Percentiles rank a stretch among this genome's conserved stretches.
Evolutionary conservation across 148 eudicot genomes (phyloP).

Genomic region (Bassia scoparia): DNA sequence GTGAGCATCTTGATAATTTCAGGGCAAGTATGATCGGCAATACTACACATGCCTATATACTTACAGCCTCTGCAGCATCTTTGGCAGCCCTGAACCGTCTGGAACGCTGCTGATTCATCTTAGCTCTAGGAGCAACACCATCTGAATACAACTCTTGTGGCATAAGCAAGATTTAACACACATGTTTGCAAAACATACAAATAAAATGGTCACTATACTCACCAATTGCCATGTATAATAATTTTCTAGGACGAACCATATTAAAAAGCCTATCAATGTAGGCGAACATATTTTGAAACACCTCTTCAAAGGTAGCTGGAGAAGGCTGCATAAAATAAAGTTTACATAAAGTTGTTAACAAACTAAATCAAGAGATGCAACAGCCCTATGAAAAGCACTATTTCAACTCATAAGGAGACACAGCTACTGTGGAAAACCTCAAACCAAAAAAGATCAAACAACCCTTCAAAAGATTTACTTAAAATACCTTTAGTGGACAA

Average conservation of each 20-base stretch:
- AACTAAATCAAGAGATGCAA: background rate
- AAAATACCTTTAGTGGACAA: background rate
- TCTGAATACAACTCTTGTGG: constrained; percentile 40
- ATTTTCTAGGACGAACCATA: constrained; percentile 95
- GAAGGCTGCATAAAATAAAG: constrained; percentile 62
- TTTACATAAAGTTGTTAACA: background rate
- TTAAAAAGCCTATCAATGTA: constrained; percentile 91
- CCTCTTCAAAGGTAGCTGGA: constrained; percentile 87
- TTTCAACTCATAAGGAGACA: background rate
- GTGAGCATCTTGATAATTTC: constrained; percentile 9
- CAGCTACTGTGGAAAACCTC: background rate
- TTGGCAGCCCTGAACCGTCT: constrained; percentile 98
- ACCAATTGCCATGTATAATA: constrained; percentile 98
- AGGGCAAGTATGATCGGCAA: background rate
- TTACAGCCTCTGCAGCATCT: constrained; percentile 93
- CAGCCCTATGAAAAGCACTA: background rate
- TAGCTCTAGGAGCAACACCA: constrained; percentile 99
- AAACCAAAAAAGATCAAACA: too few relatives aligned
- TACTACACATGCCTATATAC: constrained; percentile 24
- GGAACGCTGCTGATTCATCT: constrained; percentile 99
- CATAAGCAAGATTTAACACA: background rate
- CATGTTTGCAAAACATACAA: background rate
- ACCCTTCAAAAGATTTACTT: background rate
- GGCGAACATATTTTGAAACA: constrained; percentile 83
- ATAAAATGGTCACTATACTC: constrained; percentile 26